Evolutionary conservation across 306 rosid species (phyloP).

Genomic region (Cucurbita moschata): DNA sequence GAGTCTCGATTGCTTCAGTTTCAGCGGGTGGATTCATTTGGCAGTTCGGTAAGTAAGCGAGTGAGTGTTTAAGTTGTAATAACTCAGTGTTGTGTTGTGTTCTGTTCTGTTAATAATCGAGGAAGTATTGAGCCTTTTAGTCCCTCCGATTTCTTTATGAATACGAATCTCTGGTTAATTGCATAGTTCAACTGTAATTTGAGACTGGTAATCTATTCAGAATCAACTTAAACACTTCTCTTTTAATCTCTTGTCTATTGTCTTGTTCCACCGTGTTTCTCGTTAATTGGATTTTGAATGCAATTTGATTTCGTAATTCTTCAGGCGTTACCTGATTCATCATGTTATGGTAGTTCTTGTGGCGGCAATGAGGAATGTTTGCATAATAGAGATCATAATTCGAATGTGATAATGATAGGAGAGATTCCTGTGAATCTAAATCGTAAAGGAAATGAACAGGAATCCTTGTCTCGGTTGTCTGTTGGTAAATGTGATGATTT

Average conservation of each 20-base stretch:
- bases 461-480: not conserved
- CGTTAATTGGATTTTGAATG: not conserved
- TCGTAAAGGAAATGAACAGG: not conserved
- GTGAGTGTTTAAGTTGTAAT: not conserved
- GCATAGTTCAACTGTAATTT: not conserved
- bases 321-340: not conserved
- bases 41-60: not conserved
- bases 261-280: not conserved
- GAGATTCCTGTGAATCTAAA: not conserved
- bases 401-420: conserved; percentile 5
- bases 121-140: not conserved
- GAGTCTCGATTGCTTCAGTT: not conserved
- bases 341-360: not conserved
- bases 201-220: not conserved
- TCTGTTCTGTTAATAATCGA: not conserved
- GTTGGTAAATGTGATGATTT: not conserved
- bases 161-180: not conserved
- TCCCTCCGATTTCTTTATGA: not conserved
- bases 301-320: not conserved
- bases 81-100: not conserved
- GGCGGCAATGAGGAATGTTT: not conserved
- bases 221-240: not conserved
- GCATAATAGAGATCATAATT: not conserved
- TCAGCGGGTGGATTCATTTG: not conserved
- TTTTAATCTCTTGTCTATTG: not conserved